Evolutionary conservation across 257 asterid species (phyloP), one percentile per base, ranked within the genome.

Genomic region (Marsdenia floribunda): DNA sequence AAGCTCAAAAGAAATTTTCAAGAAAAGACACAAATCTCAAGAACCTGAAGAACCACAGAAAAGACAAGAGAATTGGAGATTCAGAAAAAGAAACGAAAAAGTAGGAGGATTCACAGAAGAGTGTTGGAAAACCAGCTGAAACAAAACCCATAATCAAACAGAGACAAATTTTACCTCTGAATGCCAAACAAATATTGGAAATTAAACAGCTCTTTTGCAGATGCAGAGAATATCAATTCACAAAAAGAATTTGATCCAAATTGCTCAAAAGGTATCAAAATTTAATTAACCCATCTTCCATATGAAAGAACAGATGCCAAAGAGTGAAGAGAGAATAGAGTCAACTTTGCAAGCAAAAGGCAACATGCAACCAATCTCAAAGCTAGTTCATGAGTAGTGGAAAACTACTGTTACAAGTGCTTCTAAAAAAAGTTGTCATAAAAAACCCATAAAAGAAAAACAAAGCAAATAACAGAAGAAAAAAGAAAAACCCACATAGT

Each of bases 321-420:
- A 78, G 57, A 54, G 50, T 71, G 75, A 79, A 76, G 74, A 57
- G 57, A 44, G 49, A 8, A 44, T 6, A 44, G 49, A 61, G 46
- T 46, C 76, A 74, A 79, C 73, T 76, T 76, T 54, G 55, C 35
- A 66, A 68, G 70, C 55, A 52, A 68, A 78, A 65, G 75, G 74
- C 73, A 68, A 72, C 75, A 64, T 38, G 69, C 68, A 76, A 22
- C 5, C 42, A 73, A 69, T 44, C 78, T 69, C 40, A 57, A 37
- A 71, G 4, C 63, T 58, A 37, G 75, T 42, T 74, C 65, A 52
- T 68, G 49, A 66, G 63, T 59, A 75, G 69, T 67, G 76, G 71
- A 52, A 74, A 79, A 77, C 40, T 61, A 79, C 86, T 67, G 35
- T 75, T 61, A 73, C 76, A 80, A 80, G 84, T 76, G 79, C 79